These are phyloP conservation scores for Trichothecium roseum DNA, from an alignment of 2,329 filamentous ascomycete genomes.

Conservation along the genomic window DNA sequence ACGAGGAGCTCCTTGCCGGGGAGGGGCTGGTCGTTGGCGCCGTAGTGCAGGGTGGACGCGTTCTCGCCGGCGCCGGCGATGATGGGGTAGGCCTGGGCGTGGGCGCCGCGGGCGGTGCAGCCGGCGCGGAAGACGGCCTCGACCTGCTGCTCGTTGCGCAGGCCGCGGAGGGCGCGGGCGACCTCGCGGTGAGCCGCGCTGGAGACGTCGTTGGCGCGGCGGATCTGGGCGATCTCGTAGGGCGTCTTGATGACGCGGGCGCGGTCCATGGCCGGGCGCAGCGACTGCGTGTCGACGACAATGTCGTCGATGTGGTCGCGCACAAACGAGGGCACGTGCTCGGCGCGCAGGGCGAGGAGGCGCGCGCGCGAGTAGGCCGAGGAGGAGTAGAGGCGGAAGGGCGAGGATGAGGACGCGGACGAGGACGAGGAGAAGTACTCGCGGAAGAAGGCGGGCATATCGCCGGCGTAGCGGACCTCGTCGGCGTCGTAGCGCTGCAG, in stretches of 20 bases:
- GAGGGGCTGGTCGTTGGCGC: constrained; percentile 65
- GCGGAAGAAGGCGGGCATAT: constrained; percentile 37
- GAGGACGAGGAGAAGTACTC: constrained; percentile 23
- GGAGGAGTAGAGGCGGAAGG: too few relatives aligned
- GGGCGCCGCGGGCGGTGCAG: constrained; percentile 64
- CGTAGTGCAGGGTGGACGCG: constrained; percentile 79
- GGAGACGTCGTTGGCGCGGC: constrained; percentile 71
- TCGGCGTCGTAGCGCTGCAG: constrained; percentile 57
- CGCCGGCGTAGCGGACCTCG: constrained; percentile 50
- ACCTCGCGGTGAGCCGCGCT: constrained; percentile 67
- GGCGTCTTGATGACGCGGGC: constrained; percentile 73
- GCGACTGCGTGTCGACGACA: constrained; percentile 35
- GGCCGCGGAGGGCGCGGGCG: constrained; percentile 48
- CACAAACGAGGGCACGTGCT: constrained; percentile 23
- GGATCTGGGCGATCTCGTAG: constrained; percentile 78
- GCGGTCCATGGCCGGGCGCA: constrained; percentile 67
- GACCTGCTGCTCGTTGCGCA: constrained; percentile 72
- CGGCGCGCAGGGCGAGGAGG: constrained; percentile 35
- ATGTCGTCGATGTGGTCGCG: constrained; percentile 18
- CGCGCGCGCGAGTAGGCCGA: constrained; percentile 29
- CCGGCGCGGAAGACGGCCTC: constrained; percentile 66
- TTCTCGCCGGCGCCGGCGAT: constrained; percentile 81
- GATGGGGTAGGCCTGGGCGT: constrained; percentile 74
- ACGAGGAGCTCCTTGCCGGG: constrained; percentile 62
- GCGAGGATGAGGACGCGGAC: too few relatives aligned